Base-by-base conservation (phyloP, 805 yeast species). In the Diddensiella transvaalensis region DNA sequence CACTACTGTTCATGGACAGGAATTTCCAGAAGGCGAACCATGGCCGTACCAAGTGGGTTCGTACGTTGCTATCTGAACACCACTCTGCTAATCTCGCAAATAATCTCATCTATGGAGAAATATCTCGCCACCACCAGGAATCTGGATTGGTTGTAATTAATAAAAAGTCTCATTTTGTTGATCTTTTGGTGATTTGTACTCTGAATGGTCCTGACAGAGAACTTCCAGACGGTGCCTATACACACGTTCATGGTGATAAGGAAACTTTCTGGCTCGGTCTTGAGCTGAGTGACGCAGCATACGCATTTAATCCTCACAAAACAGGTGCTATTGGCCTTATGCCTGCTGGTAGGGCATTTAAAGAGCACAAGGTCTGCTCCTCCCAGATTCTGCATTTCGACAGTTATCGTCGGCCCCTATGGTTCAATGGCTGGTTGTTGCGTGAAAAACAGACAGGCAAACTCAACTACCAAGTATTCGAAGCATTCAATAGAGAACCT, bases 401-500 rank as follows among this genome's bases (percentile, higher is more conserved):
- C 15, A 6, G 6, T 35, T 6, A 35, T 13, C 17, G 18, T 8
- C 8, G 18, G 38, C 38, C 18, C 6, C 15, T 35, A 15, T 35
- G 38, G 38, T 35, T 13, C 18, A 35, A 35, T 35, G 38, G 38
- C 18, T 11, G 38, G 18, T 13, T 35, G 6, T 35, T 35, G 38
- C 8, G 15, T 6, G 18, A 35, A 11, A 35, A 35, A 17, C 8
- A 10, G 8, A 35, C 18, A 6, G 18, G 38, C 18, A 15, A 35
- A n/a, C 6, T 35, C 18, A 15, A 35, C n/a, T 35, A 35, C 15
- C 18, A 35, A 8, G 15, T 8, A 13, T 26, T 26, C 32, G 32
- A 26, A 26, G 32, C 32, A 8, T 26, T 8, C 13, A 26, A 26
- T 13, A 26, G 32, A 26, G 32, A 26, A 13, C 32, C 32, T 8